Conservation (phyloP, 1,284 basidiomycete species). For the Rhodotorula sp. region DNA sequence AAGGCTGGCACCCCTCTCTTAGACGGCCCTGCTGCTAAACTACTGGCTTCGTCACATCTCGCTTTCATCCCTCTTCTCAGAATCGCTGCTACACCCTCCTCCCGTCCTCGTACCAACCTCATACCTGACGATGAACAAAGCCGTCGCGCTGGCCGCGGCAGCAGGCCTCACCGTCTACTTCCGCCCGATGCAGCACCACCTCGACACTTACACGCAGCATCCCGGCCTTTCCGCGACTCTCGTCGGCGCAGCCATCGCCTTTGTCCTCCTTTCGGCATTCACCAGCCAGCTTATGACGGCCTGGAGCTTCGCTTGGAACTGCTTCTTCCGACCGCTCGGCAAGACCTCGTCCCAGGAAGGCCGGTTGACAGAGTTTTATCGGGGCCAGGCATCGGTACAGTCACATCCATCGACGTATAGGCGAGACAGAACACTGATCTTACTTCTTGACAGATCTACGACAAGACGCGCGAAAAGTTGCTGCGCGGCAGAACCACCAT, state of each 20-base stretch:
- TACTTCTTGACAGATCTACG: conserved; percentile 58
- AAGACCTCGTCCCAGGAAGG: conserved; percentile 47
- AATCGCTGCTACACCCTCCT: background rate
- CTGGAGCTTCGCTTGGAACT: conserved; percentile 35
- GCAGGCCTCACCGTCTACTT: conserved; percentile 11
- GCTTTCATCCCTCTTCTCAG: background rate
- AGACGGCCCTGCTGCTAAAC: background rate
- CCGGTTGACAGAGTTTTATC: conserved; percentile 59
- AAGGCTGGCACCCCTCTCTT: no score
- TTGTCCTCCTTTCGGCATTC: conserved; percentile 6
- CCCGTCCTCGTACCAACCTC: no score
- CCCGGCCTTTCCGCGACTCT: conserved; percentile 12
- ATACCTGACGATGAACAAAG: background rate
- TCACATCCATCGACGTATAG: background rate
- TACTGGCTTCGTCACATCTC: background rate
- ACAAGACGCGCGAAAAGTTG: conserved; percentile 61
- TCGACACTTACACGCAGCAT: conserved; percentile 17
- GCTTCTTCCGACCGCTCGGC: conserved; percentile 53
- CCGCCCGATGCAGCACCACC: conserved; percentile 18
- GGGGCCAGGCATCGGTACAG: conserved; percentile 60
- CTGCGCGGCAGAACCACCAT: conserved; percentile 70
- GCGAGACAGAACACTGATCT: no score
- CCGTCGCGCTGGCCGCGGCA: conserved; percentile 4
- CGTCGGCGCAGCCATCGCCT: conserved; percentile 4
- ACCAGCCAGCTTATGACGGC: conserved; percentile 11